These are phyloP conservation scores for Crotalaria pallida DNA, from an alignment of 306 rosid genomes.

Conservation along the genomic window DNA sequence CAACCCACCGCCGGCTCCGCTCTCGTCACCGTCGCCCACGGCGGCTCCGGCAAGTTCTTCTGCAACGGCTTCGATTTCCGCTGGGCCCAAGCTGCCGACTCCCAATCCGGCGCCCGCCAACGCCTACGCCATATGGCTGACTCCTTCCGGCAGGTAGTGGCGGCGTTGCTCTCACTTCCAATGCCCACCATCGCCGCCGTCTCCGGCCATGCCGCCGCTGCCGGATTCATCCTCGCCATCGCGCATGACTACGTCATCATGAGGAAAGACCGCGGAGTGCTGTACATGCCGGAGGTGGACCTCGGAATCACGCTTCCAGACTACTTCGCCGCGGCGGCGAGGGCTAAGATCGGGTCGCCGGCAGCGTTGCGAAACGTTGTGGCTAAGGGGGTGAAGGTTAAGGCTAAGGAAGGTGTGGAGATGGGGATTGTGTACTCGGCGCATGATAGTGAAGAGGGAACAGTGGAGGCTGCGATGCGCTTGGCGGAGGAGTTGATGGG, in stretches of 20 bases:
- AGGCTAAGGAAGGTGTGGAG: conserved; percentile 41
- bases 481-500: conserved; percentile 39
- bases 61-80: conserved; percentile 62
- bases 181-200: conserved; percentile 61
- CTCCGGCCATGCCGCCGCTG: conserved; percentile 55
- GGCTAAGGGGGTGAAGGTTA: conserved; percentile 40
- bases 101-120: conserved; percentile 19
- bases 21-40: conserved; percentile 58
- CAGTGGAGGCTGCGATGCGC: conserved; percentile 36
- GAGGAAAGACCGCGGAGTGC: conserved; percentile 47
- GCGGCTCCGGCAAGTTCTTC: conserved; percentile 40
- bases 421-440: conserved; percentile 56
- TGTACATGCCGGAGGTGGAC: conserved; percentile 64
- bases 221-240: conserved; percentile 44
- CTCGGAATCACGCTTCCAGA: conserved; percentile 45
- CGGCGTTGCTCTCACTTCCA: conserved; percentile 48
- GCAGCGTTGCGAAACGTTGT: conserved; percentile 33
- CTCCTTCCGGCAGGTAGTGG: conserved; percentile 37
- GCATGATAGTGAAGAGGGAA: conserved; percentile 36
- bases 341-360: conserved; percentile 36
- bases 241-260: conserved; percentile 52
- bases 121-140: conserved; percentile 40
- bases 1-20: conserved; percentile 45
- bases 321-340: conserved; percentile 31
- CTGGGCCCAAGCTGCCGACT: conserved; percentile 47